These are phyloP conservation scores for Aspergillus coremiiformis DNA, from an alignment of 495 filamentous ascomycete species.

Conservation along the genomic window DNA sequence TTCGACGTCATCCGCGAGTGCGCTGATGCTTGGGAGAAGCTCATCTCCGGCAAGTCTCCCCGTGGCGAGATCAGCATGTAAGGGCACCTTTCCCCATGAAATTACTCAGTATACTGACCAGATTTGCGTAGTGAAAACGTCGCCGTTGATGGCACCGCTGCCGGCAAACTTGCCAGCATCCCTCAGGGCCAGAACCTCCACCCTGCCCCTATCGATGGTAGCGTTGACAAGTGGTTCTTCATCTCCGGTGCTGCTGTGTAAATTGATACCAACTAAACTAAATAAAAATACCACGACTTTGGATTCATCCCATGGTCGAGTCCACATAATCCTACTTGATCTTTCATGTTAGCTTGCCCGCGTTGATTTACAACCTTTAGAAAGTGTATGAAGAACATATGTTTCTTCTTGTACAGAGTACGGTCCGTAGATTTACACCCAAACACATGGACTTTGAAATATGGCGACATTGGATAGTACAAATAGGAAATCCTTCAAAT, in stretches of 20 bases:
- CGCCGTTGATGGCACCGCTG: slow-evolving; percentile 58
- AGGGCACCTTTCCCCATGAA: slow-evolving; percentile 27
- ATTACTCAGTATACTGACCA: slow-evolving; percentile 22
- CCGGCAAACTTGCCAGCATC: slow-evolving; percentile 59
- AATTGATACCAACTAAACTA: slow-evolving; percentile 21
- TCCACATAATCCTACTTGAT: background rate
- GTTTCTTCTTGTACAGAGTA: no score
- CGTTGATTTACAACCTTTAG: background rate
- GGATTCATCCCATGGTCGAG: slow-evolving; percentile 6
- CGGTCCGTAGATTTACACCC: background rate
- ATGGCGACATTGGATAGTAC: background rate
- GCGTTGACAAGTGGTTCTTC: slow-evolving; percentile 99
- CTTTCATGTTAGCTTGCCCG: background rate
- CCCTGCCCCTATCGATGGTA: slow-evolving; percentile 86
- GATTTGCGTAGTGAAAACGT: slow-evolving; percentile 61
- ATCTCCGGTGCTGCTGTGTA: slow-evolving; percentile 96
- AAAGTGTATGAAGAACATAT: no score
- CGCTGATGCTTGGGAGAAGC: slow-evolving; percentile 90
- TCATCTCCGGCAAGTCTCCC: slow-evolving; percentile 80
- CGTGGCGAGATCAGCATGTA: slow-evolving; percentile 75
- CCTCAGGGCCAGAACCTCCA: slow-evolving; percentile 64
- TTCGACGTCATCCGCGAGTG: slow-evolving; percentile 93
- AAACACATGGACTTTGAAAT: background rate
- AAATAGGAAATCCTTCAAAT: background rate
- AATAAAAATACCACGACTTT: slow-evolving; percentile 11